Conservation (phyloP, 2,329 filamentous ascomycete genomes). For the Stemphylium beticola region DNA sequence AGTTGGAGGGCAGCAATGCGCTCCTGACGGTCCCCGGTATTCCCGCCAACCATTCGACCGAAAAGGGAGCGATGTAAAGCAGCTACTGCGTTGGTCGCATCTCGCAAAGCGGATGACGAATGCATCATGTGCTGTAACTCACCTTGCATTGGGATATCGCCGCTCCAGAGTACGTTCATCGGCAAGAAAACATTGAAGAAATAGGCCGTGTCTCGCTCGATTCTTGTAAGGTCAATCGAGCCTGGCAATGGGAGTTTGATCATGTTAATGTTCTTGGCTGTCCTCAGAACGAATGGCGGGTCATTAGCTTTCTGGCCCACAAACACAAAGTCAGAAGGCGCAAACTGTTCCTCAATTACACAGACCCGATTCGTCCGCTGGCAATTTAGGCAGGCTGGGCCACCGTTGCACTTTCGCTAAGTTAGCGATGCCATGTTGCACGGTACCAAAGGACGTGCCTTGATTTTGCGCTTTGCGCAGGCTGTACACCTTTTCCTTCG, state of each 20-base stretch:
- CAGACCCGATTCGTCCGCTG: slow-evolving; percentile 24
- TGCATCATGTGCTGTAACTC: slow-evolving; percentile 21
- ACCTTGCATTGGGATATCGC: slow-evolving; percentile 4
- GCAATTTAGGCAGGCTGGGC: slow-evolving; percentile 30
- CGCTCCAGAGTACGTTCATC: slow-evolving; percentile 26
- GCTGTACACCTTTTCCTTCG: slow-evolving; percentile 34
- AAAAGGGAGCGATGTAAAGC: slow-evolving; percentile 15
- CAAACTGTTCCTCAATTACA: slow-evolving; percentile 4
- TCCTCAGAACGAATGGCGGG: not conserved
- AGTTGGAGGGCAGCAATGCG: slow-evolving; percentile 16
- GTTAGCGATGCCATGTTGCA: not conserved
- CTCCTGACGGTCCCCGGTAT: not conserved
- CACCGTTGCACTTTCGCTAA: slow-evolving; percentile 29
- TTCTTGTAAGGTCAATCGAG: not conserved
- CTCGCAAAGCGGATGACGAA: slow-evolving; percentile 21
- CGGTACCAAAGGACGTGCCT: slow-evolving; percentile 12
- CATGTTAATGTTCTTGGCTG: no score
- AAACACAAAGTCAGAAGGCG: slow-evolving; percentile 20
- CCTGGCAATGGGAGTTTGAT: no score
- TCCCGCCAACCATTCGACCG: not conserved
- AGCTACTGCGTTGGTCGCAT: slow-evolving; percentile 29
- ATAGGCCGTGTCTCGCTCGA: slow-evolving; percentile 22
- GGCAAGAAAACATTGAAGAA: slow-evolving; percentile 32
- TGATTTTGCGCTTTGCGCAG: slow-evolving; percentile 36
- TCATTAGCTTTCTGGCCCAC: slow-evolving; percentile 12